Base-by-base conservation (phyloP, 2,329 filamentous ascomycete genomes). In the Coniosporium uncinatum region DNA sequence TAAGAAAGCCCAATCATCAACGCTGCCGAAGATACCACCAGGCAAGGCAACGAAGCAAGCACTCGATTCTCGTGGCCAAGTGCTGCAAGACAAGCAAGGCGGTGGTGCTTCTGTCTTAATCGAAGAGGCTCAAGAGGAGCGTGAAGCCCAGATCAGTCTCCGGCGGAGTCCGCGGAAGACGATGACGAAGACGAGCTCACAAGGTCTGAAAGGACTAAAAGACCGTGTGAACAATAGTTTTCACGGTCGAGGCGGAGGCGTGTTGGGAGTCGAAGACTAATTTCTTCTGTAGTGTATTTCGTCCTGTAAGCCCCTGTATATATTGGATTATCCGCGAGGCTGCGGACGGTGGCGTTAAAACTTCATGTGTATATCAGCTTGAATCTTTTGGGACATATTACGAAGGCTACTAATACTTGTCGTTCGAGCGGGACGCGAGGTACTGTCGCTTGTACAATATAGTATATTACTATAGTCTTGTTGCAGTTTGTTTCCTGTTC, bases 51-150 rank as follows among this genome's bases (percentile, higher is more conserved):
- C 49, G 14, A 42, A 57, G 17, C 66, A 70, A 53, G 63, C 64
- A 4, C 44, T 56, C 22, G 56, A 50, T 24, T 63, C 60, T 20
- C 57, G 64, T 40, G 58, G 66, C 51, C 62, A 65, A 46, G 55
- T 67, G 27, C 52, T 67, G 19, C 61, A 66, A 37, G 62, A 66
- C 45, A 44, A 48, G 33, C 48, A 50, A 35, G 53, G 50, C 22
- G 64, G 59, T 27, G 64, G 64, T n/a, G 46, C 54, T 5, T 46
- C 44, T 31, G 56, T 67, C 3, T 44, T 68, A 3, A 50, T 48
- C 2, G 63, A 69, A 43, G 66, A 68, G 47, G 48, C 52, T 17
- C 52, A 51, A n/a, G 67, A 69, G 46, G 66, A 69, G 49, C 24
- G 24, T n/a, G 24, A 29, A n/a, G n/a, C 24, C 8, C 8, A 47